Conservation (phyloP, 2,329 filamentous ascomycete genomes). For the Trichoderma sp. region DNA sequence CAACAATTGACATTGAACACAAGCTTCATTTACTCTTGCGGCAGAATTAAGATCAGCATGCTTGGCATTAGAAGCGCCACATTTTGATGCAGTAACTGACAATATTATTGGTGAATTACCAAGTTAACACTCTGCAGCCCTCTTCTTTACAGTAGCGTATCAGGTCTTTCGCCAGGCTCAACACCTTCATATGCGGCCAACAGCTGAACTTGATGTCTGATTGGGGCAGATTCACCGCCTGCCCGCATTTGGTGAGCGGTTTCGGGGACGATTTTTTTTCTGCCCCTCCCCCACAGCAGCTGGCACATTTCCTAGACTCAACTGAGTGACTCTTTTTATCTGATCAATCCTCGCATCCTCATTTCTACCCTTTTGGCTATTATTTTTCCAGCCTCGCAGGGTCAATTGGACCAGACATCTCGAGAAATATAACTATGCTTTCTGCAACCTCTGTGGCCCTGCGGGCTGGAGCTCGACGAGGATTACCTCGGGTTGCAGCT, state of each 20-base stretch:
- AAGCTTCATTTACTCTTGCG: neutral
- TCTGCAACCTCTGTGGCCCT: conserved; percentile 42
- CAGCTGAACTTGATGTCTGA: neutral
- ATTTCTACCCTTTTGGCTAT: neutral
- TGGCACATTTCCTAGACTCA: neutral
- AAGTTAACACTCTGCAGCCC: neutral
- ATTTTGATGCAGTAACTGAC: neutral
- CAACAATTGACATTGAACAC: neutral
- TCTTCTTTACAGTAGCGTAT: neutral
- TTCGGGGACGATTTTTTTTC: conserved; percentile 23
- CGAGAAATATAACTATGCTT: conserved; percentile 42
- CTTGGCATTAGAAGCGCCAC: neutral
- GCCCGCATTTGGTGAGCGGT: conserved; percentile 6
- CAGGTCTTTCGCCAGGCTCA: neutral
- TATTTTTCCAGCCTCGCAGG: neutral
- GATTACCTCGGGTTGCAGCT: conserved; percentile 31
- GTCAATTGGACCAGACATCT: conserved; percentile 26
- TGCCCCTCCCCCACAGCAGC: conserved; percentile 22
- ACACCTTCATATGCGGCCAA: neutral
- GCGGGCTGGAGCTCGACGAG: conserved; percentile 43
- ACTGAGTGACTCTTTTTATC: conserved; percentile 8
- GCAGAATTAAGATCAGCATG: neutral
- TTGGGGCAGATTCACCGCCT: conserved; percentile 13
- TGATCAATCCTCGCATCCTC: neutral
- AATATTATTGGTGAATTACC: neutral